Evolutionary conservation across 2,329 filamentous ascomycete genomes (phyloP), one percentile per base, ranked within the genome.

Genomic region (Cordyceps pruinosa): DNA sequence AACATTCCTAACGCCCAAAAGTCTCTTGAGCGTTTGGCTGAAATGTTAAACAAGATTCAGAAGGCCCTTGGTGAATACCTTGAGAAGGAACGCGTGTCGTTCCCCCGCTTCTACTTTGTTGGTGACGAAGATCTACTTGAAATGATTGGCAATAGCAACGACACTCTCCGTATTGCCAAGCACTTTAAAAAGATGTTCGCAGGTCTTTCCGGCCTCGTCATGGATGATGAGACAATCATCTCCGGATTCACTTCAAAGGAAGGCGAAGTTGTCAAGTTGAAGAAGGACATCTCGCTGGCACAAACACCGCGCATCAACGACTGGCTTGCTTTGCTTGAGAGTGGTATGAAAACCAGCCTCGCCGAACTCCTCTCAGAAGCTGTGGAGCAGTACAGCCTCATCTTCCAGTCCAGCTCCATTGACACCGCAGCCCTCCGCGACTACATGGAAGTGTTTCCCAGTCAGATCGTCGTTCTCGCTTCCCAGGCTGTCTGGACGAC

Each of bases 171-270:
- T 56, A 95, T 99, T 63, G 90, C 94, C 41, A 99, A 99, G 72
- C 95, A 99, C 76, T 91, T 99, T 78, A 93, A 96, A 72, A 99
- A 99, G 79, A 99, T 99, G 94, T 99, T 99, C 77, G 94, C 95
- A 61, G 94, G 94, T 61, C 80, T 99, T 48, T 93, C 88, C 5
- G 94, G 94, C 4, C 81, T 99, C 35, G 78, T 92, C 42, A 93
- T 97, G 78, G 90, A 96, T 63, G 91, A 97, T 56, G 89, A 97
- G 65, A 84, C 86, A 26, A 85, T 90, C 61, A 97, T 99, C 61
- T 87, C 88, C 26, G 93, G 91, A 7, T 93, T 97, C 66, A 94
- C 88, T 2, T 99, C 94, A 0, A 97, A 96, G 69, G 95, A 99
- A 73, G 92, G 88, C 53, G 94, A 99, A 72, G 81, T 86, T 61